phyloP scores from a whole-genome alignment of 225 moss, liverwort and hornwort species.

The Physcomitrium patens region DNA sequence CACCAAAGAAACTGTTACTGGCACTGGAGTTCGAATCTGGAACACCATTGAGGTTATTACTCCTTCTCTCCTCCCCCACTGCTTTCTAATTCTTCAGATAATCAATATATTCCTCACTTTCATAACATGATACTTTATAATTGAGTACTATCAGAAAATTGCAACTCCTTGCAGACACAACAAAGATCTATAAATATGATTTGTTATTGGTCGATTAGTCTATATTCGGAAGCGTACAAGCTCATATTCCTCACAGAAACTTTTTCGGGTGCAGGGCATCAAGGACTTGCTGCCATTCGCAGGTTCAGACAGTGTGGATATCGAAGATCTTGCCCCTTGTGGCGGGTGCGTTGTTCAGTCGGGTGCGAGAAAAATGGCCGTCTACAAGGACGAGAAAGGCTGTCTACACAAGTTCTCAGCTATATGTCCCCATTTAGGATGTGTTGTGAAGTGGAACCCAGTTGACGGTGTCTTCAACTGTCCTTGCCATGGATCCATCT shows the following conservation, averaged over 20 bases:
- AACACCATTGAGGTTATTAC: constrained; percentile 38
- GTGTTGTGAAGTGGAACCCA: constrained; percentile 63
- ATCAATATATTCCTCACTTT: not conserved
- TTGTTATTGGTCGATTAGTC: no score
- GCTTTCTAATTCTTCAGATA: not conserved
- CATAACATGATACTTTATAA: not conserved
- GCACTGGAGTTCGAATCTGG: constrained; percentile 44
- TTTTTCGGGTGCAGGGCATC: constrained; percentile 38
- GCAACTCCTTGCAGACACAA: not conserved
- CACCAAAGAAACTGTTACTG: constrained; percentile 34
- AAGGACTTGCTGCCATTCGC: constrained; percentile 50
- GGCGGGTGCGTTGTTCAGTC: constrained; percentile 55
- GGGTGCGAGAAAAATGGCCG: constrained; percentile 54
- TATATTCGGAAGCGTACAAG: not conserved
- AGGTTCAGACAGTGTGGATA: constrained; percentile 44
- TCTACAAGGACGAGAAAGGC: constrained; percentile 58
- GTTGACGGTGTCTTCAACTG: constrained; percentile 62
- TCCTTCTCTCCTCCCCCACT: not conserved
- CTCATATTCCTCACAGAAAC: not conserved
- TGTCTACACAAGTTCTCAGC: constrained; percentile 51
- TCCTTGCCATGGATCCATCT: constrained; percentile 61
- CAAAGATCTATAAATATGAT: not conserved
- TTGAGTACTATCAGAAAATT: not conserved
- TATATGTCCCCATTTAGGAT: constrained; percentile 55
- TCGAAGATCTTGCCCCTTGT: constrained; percentile 54